Percentiles rank a stretch among this genome's conserved stretches.
Conservation (phyloP, 345 rosid genomes). For the Arabis alpina region DNA sequence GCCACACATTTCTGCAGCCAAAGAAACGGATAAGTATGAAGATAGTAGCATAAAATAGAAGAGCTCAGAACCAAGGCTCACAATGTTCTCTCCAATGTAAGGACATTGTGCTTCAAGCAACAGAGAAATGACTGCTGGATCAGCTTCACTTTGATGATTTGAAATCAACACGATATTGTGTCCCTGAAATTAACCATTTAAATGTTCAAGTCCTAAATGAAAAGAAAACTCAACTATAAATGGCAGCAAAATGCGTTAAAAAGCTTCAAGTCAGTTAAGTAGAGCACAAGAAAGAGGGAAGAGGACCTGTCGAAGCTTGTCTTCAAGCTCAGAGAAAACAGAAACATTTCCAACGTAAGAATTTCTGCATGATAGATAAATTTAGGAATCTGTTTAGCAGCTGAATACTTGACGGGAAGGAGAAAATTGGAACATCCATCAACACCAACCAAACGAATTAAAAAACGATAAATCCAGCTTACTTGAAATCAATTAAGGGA, state of each 20-base stretch:
- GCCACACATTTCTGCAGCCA: conserved; percentile 80
- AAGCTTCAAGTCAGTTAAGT: conserved; percentile 7
- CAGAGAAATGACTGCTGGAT: conserved; percentile 86
- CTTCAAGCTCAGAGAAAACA: conserved; percentile 72
- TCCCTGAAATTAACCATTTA: conserved; percentile 61
- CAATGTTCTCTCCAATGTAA: conserved; percentile 73
- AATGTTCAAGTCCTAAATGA: conserved; percentile 1
- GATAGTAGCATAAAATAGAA: conserved; percentile 21
- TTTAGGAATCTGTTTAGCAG: conserved; percentile 16
- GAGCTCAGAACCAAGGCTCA: conserved; percentile 44
- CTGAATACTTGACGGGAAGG: conserved; percentile 20
- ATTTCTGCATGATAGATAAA: conserved; percentile 55
- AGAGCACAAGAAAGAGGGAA: conserved; percentile 21
- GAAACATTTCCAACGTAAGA: conserved; percentile 80
- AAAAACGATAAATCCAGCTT: conserved; percentile 38
- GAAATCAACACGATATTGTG: conserved; percentile 87
- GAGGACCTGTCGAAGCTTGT: conserved; percentile 73
- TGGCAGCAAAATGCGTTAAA: conserved; percentile 13
- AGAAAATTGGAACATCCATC: conserved; percentile 13
- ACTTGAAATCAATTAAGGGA: conserved; percentile 87
- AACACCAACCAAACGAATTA: conserved; percentile 8
- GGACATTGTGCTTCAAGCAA: conserved; percentile 78
- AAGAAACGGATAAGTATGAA: conserved; percentile 34
- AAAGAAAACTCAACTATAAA: conserved; percentile 20
- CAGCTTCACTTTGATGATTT: conserved; percentile 99